A percentile compares a stretch with the other conserved stretches of the same genome.
Evolutionary conservation across 352 stramenopile species (phyloP).

Genomic region (Pythium brassicae): DNA sequence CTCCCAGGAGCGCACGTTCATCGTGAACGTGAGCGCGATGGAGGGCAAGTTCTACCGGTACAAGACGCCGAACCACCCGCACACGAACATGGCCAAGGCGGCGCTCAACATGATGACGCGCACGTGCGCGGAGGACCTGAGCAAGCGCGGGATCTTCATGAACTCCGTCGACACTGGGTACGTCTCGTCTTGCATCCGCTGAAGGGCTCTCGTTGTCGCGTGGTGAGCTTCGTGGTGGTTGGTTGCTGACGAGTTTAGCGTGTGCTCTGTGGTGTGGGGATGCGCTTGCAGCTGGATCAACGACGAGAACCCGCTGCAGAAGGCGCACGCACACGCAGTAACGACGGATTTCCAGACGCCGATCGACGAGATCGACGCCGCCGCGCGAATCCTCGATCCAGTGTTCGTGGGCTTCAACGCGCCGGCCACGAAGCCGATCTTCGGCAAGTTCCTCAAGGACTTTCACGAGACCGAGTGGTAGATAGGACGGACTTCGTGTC

Average conservation of each 20-base stretch:
- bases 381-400: slow-evolving; percentile 93
- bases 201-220: not conserved
- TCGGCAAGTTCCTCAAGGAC: slow-evolving; percentile 87
- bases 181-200: slow-evolving; percentile 9
- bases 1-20: slow-evolving; percentile 78
- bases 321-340: slow-evolving; percentile 89
- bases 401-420: slow-evolving; percentile 89
- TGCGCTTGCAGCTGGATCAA: slow-evolving; percentile 91
- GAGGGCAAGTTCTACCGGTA: slow-evolving; percentile 98
- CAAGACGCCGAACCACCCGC: slow-evolving; percentile 96
- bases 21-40: slow-evolving; percentile 98
- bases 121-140: slow-evolving; percentile 93
- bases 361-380: slow-evolving; percentile 97
- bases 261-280: slow-evolving; percentile 5
- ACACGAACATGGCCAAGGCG: slow-evolving; percentile 98
- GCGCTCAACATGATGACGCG: slow-evolving; percentile 99
- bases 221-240: not conserved
- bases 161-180: slow-evolving; percentile 97
- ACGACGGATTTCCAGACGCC: slow-evolving; percentile 95
- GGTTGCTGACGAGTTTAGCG: not conserved
- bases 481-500: not conserved
- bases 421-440: slow-evolving; percentile 36
- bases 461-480: slow-evolving; percentile 90
- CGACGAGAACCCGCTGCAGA: slow-evolving; percentile 95
- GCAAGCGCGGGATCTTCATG: slow-evolving; percentile 95